Evolutionary conservation across 768 basidiomycete genomes (phyloP), one percentile per base, ranked within the genome.

Genomic region (Fomitopsis pulvina): DNA sequence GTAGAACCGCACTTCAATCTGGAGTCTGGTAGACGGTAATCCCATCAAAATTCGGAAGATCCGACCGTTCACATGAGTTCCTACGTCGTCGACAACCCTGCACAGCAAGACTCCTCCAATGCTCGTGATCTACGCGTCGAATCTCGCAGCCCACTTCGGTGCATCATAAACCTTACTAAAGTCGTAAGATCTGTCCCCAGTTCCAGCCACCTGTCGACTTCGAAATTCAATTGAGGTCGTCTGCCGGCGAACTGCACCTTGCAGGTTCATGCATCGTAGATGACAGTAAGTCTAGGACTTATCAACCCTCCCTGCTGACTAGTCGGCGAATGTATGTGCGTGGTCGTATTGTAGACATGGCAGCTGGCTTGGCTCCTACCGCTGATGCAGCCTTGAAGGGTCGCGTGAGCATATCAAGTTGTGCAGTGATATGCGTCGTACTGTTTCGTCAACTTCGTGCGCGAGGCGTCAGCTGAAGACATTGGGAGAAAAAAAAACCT

Each of bases 271-370:
- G n/a, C n/a, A n/a, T n/a, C n/a, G n/a, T n/a, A n/a, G n/a, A n/a
- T n/a, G n/a, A n/a, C n/a, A n/a, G n/a, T n/a, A n/a, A n/a, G 7
- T 18, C 34, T 4, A 18, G 34, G 32, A 3, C 20, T 18, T 29
- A 7, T n/a, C 21, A 39, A 30, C 26, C 37, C 43, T 40, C 26
- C 51, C 47, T 47, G 22, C 39, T n/a, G 34, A 21, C 45, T 44
- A 73, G 72, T 21, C 75, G 77, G 39, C 57, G 63, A 7, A 72
- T 72, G 56, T 83, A 79, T 54, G 85, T 81, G 7, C 78, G 80
- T 11, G 69, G 86, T 30, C 77, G 77, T 24, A 63, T 75, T 26
- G 68, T 78, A 1, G 66, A 79, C 61, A 70, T n/a, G n/a, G n/a
- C n/a, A n/a, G n/a, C n/a, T n/a, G n/a, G n/a, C n/a, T n/a, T n/a